A percentile compares a stretch with the other conserved stretches of the same genome.
phyloP scores from a whole-genome alignment of 345 rosid genomes.

The Populus tremula region DNA sequence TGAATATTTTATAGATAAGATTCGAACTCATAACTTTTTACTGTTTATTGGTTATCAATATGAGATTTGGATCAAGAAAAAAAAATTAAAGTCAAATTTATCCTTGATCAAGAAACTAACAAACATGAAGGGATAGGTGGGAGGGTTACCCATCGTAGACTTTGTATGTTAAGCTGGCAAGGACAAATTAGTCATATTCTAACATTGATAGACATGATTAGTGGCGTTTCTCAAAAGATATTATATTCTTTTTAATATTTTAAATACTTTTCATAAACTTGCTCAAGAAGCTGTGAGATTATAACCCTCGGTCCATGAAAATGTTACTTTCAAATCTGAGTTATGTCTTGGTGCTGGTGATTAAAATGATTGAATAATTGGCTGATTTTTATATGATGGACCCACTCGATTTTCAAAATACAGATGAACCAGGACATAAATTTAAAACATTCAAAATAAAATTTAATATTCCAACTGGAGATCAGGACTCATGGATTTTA shows the following conservation, averaged over 20 bases:
- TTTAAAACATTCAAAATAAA: neutral
- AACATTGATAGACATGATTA: neutral
- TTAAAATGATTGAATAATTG: neutral
- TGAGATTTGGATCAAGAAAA: too few relatives aligned
- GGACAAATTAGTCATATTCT: neutral
- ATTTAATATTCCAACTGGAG: neutral
- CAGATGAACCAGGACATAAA: too few relatives aligned
- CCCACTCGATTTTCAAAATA: neutral
- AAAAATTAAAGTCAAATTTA: too few relatives aligned
- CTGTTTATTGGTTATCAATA: too few relatives aligned
- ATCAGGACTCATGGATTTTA: too few relatives aligned
- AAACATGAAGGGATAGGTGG: neutral
- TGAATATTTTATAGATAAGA: too few relatives aligned
- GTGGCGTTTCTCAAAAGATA: neutral
- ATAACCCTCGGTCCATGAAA: neutral
- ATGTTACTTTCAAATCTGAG: neutral
- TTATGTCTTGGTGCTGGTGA: neutral
- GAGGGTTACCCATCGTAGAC: neutral
- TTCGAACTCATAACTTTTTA: too few relatives aligned
- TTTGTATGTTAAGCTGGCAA: neutral
- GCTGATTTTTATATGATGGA: slow-evolving; percentile 1
- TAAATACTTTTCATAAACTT: neutral
- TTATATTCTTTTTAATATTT: too few relatives aligned
- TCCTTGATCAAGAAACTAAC: too few relatives aligned
- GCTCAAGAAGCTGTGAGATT: neutral